These are phyloP conservation scores for Alloteropsis semialata DNA, from an alignment of 176 grass and related monocot species.

Conservation along the genomic window DNA sequence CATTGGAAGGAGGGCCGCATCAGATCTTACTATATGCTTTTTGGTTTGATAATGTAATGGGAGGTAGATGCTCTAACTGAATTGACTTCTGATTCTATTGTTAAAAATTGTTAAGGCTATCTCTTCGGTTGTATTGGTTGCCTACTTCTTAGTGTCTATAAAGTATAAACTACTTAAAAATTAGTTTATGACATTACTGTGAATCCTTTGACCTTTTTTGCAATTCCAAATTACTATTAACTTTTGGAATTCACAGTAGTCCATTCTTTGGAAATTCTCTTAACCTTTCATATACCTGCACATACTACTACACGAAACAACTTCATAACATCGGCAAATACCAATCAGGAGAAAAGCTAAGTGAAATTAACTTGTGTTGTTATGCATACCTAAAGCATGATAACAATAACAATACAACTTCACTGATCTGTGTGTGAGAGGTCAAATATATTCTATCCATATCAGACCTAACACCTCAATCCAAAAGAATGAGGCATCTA, in stretches of 20 bases:
- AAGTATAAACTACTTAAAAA: constrained; percentile 13
- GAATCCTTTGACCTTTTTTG: background rate
- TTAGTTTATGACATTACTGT: background rate
- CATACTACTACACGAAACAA: background rate
- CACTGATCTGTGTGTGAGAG: constrained; percentile 7
- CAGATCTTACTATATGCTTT: constrained; percentile 15
- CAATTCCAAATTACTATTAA: background rate
- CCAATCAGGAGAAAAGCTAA: background rate
- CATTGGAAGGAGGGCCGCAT: constrained; percentile 2
- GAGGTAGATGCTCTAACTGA: background rate
- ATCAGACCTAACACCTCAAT: constrained; percentile 48
- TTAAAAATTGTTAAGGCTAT: background rate
- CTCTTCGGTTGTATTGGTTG: background rate
- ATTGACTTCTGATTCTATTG: background rate
- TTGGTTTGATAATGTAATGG: background rate
- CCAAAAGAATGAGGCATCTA: constrained; percentile 18
- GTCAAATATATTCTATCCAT: constrained; percentile 25
- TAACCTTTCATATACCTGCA: background rate
- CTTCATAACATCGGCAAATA: background rate
- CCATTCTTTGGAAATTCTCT: background rate
- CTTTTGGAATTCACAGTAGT: background rate
- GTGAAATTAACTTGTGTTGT: background rate
- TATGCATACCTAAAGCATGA: background rate
- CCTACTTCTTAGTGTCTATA: background rate
- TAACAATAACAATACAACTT: constrained; percentile 2